Evolutionary conservation across 306 rosid genomes (phyloP), one percentile per base, ranked within the genome.

Genomic region (Prunus kanzakura): DNA sequence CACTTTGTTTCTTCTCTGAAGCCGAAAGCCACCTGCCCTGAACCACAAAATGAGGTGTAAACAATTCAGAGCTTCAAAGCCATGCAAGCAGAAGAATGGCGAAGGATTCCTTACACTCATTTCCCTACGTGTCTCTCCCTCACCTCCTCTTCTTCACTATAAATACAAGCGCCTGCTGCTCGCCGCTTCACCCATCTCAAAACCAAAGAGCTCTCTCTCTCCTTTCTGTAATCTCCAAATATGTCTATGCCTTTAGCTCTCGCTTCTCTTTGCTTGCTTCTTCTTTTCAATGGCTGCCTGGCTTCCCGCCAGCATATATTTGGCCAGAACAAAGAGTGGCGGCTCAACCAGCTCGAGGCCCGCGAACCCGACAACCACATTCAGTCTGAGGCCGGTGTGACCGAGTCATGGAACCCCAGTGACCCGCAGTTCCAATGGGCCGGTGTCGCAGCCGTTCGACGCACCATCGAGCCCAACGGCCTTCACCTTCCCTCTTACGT

Each of bases 401-500:
- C 79, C 13, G 87, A 88, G 81, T 27, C 82, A 0, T 88, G 89
- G 91, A 76, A 88, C 75, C 75, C 79, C 56, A 79, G 2, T 1
- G 41, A 79, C 81, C 54, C 70, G 54, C 78, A 76, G 79, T 80
- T 88, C 60, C 78, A 52, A 27, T 85, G 87, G 43, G 83, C 86
- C 0, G 86, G 87, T 11, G 87, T 81, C 0, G 89, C 91, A 8
- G 47, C 76, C 6, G 20, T 18, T 14, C 63, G 89, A 55, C 18
- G 45, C 4, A 81, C 83, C 41, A 67, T 88, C 32, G 83, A 88
- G 16, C 82, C 43, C 8, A 78, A 79, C 27, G 87, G 91, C 61
- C 89, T 88, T 49, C 84, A 76, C 73, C 78, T 88, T 72, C 91
- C 91, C 22, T 76, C 84, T 4, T 88, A 88, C 84, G 35, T 73